Conservation (phyloP, 352 stramenopile species). For the Aphanomyces astaci region DNA sequence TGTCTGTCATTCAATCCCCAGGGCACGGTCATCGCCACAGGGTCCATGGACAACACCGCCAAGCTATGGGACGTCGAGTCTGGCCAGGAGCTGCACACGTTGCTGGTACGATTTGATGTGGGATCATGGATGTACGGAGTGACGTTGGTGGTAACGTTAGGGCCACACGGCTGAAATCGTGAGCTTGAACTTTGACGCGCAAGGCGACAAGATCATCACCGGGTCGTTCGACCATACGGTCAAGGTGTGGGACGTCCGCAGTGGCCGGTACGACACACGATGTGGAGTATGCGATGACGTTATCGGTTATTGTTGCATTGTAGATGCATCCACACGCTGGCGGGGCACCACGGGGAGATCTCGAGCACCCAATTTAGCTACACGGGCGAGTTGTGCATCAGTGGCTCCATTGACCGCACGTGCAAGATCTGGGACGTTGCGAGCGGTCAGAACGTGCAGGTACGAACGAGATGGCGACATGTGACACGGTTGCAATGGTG, state of each 20-base stretch:
- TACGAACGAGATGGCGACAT: conserved; percentile 4
- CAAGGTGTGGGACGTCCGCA: conserved; percentile 85
- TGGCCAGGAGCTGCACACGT: conserved; percentile 88
- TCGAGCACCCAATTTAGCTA: conserved; percentile 94
- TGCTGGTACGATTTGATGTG: conserved; percentile 43
- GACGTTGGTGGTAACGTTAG: conserved; percentile 64
- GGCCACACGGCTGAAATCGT: conserved; percentile 93
- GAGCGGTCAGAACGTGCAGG: conserved; percentile 85
- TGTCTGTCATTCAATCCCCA: conserved; percentile 94
- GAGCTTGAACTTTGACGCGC: conserved; percentile 91
- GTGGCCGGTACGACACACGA: conserved; percentile 32
- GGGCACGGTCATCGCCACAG: conserved; percentile 84
- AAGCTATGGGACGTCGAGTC: conserved; percentile 94
- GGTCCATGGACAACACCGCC: conserved; percentile 93
- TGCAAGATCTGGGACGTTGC: conserved; percentile 93
- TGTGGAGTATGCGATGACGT: too few species aligned
- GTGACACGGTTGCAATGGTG: too few species aligned
- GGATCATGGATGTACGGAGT: too few species aligned
- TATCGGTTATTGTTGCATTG: background rate
- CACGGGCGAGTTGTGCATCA: conserved; percentile 86
- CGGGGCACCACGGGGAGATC: conserved; percentile 93
- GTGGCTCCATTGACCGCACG: conserved; percentile 90
- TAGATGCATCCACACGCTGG: conserved; percentile 86
- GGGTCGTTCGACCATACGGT: conserved; percentile 94
- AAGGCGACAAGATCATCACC: conserved; percentile 90